These are phyloP conservation scores for Pleomassaria siparia DNA, from an alignment of 2,329 filamentous ascomycete species.

Conservation along the genomic window DNA sequence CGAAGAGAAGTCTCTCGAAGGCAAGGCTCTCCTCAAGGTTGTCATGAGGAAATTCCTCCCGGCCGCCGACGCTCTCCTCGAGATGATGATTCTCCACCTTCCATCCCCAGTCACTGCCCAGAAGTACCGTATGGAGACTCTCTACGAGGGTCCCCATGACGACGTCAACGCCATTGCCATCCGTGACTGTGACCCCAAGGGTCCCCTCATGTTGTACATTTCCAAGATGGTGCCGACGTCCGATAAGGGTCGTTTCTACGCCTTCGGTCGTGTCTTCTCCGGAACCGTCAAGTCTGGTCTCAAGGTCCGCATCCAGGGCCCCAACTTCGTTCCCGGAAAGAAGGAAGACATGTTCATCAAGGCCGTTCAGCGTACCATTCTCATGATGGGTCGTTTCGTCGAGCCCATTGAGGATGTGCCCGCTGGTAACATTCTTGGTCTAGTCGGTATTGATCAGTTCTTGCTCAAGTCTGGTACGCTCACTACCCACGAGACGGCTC, in stretches of 20 bases:
- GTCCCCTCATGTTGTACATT: constrained; percentile 99
- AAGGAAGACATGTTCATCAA: constrained; percentile 99
- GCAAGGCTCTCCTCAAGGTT: constrained; percentile 96
- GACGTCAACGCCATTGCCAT: constrained; percentile 94
- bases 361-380: constrained; percentile 98
- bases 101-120: constrained; percentile 95
- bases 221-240: constrained; percentile 99
- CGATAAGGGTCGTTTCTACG: constrained; percentile 99
- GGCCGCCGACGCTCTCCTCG: constrained; percentile 93
- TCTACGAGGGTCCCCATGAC: constrained; percentile 96
- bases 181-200: constrained; percentile 97
- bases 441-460: constrained; percentile 99
- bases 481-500: constrained; percentile 92
- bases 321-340: constrained; percentile 97
- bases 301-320: constrained; percentile 99
- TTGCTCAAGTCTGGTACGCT: constrained; percentile 99
- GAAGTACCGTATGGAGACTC: constrained; percentile 95
- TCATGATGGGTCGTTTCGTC: constrained; percentile 99
- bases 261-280: constrained; percentile 99
- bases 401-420: constrained; percentile 99
- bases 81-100: constrained; percentile 99
- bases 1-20: constrained; percentile 91
- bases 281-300: constrained; percentile 97
- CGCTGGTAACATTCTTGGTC: constrained; percentile 98
- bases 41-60: constrained; percentile 99